phyloP scores from a whole-genome alignment of 768 basidiomycete species.

The Hemileccinum impolitum region DNA sequence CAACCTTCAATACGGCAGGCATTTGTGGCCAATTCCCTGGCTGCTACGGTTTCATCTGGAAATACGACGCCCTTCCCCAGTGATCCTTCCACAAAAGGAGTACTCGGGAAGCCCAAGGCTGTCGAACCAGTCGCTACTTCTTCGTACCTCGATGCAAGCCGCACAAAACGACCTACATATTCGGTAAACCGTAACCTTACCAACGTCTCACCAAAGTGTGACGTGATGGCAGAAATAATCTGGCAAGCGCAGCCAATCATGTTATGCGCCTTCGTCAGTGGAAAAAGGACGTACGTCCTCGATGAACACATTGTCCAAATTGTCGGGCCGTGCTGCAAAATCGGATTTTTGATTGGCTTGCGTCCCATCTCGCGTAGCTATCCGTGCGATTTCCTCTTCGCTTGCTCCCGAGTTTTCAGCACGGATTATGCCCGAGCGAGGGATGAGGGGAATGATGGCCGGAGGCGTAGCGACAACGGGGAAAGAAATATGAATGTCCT shows the following conservation, averaged over 20 bases:
- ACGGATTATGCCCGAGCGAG: conserved; percentile 60
- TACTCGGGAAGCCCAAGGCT: conserved; percentile 67
- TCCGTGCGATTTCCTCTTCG: conserved; percentile 69
- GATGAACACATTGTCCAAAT: conserved; percentile 81
- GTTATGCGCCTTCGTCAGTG: too few species aligned
- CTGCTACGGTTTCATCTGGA: conserved; percentile 60
- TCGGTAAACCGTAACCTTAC: conserved; percentile 89
- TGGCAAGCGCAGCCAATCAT: conserved; percentile 2
- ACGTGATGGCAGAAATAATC: conserved; percentile 84
- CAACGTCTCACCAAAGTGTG: conserved; percentile 86
- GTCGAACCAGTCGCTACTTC: conserved; percentile 74
- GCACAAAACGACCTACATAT: conserved; percentile 82
- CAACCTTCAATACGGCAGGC: conserved; percentile 90
- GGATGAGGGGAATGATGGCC: conserved; percentile 43
- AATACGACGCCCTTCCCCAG: conserved; percentile 85
- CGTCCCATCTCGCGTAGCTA: conserved; percentile 44
- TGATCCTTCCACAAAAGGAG: conserved; percentile 40
- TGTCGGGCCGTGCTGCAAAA: conserved; percentile 53
- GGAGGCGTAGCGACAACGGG: conserved; percentile 43
- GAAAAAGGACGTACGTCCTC: conserved; percentile 69
- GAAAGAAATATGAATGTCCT: conserved; percentile 67
- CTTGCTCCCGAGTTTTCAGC: conserved; percentile 59
- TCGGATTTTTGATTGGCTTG: conserved; percentile 55
- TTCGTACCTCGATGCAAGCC: conserved; percentile 88
- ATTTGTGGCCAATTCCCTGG: conserved; percentile 71